These are phyloP conservation scores for Massariosphaeria phaeospora DNA, from an alignment of 495 filamentous ascomycete species.

Conservation along the genomic window DNA sequence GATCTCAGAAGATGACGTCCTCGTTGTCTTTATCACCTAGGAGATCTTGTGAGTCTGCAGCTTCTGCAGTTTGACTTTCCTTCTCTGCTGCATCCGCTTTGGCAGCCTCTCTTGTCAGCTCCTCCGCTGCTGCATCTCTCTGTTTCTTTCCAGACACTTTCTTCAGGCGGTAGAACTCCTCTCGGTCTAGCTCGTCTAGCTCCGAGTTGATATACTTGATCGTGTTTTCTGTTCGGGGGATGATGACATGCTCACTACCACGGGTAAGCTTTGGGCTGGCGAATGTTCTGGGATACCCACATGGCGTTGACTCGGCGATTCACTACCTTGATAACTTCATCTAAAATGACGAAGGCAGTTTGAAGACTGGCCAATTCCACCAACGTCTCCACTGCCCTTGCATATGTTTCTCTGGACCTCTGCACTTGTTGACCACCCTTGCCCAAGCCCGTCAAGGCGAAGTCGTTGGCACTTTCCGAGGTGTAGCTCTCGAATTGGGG, in stretches of 20 bases:
- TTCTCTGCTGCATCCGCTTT: slow-evolving; percentile 41
- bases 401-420: slow-evolving; percentile 90
- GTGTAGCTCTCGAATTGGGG: slow-evolving; percentile 87
- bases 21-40: slow-evolving; percentile 82
- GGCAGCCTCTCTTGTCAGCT: slow-evolving; percentile 46
- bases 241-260: slow-evolving; percentile 85
- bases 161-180: slow-evolving; percentile 97
- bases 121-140: slow-evolving; percentile 67
- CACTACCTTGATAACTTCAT: slow-evolving; percentile 99
- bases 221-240: slow-evolving; percentile 95
- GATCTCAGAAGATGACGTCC: slow-evolving; percentile 83
- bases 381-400: slow-evolving; percentile 91
- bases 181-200: slow-evolving; percentile 93
- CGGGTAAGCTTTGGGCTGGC: slow-evolving; percentile 6
- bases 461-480: slow-evolving; percentile 88
- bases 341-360: slow-evolving; percentile 96
- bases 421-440: slow-evolving; percentile 98
- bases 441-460: slow-evolving; percentile 89
- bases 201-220: slow-evolving; percentile 99
- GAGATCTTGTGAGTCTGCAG: slow-evolving; percentile 56
- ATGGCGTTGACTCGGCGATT: slow-evolving; percentile 98
- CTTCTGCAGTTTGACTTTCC: slow-evolving; percentile 40
- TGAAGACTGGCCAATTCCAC: slow-evolving; percentile 95
- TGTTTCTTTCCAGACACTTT: slow-evolving; percentile 98
- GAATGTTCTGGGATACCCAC: slow-evolving; percentile 48